Percentiles rank a stretch among this genome's conserved stretches.
phyloP scores from a whole-genome alignment of 352 stramenopile species.

The Globisporangium echinulatum region DNA sequence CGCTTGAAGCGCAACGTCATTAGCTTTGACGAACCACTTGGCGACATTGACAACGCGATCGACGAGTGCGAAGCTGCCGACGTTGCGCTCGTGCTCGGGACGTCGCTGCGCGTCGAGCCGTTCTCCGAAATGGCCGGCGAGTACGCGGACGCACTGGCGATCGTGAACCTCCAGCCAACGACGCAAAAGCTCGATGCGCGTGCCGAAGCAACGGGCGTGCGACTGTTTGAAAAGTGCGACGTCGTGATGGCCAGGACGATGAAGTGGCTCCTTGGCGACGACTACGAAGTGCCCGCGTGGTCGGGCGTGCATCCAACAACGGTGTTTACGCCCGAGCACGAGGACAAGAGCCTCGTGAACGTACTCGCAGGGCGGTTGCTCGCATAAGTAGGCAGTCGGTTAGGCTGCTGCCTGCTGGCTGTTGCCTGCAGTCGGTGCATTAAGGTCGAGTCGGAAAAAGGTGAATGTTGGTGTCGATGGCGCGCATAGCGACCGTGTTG shows the following conservation, averaged over 20 bases:
- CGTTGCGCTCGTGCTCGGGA: slow-evolving; percentile 72
- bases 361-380: slow-evolving; percentile 57
- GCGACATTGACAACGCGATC: slow-evolving; percentile 74
- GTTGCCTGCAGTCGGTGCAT: too few relatives aligned
- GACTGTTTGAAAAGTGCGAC: slow-evolving; percentile 70
- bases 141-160: slow-evolving; percentile 61
- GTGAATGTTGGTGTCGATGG: neutral
- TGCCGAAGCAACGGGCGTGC: slow-evolving; percentile 56
- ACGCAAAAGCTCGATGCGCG: slow-evolving; percentile 64
- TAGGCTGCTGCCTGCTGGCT: too few relatives aligned
- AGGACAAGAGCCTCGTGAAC: slow-evolving; percentile 72
- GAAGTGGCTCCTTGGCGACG: slow-evolving; percentile 52
- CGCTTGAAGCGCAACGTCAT: slow-evolving; percentile 72
- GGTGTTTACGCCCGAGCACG: slow-evolving; percentile 66
- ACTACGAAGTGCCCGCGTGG: slow-evolving; percentile 61
- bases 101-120: slow-evolving; percentile 67
- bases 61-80: slow-evolving; percentile 73
- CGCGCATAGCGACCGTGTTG: too few relatives aligned
- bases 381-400: slow-evolving; percentile 14
- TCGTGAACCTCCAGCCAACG: slow-evolving; percentile 73
- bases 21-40: slow-evolving; percentile 72
- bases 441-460: neutral
- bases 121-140: slow-evolving; percentile 80
- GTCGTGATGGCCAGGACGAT: slow-evolving; percentile 72
- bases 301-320: slow-evolving; percentile 42